Evolutionary conservation across 331 rosid genomes (phyloP).

Genomic region (Acacia concinna): DNA sequence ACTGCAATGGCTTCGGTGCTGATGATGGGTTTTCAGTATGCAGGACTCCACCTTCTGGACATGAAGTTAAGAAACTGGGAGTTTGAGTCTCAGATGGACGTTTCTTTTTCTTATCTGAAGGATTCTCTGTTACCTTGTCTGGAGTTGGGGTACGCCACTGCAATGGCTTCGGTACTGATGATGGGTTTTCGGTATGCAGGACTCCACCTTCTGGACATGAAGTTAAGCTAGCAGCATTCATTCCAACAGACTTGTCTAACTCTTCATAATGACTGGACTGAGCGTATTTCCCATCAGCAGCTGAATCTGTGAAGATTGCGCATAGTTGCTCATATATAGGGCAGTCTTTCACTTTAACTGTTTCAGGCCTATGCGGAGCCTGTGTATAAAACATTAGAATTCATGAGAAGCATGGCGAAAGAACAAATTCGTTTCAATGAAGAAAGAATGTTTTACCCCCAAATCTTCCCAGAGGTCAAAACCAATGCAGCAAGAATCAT

Average conservation of each 20-base stretch:
- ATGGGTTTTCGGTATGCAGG: slow-evolving; percentile 41
- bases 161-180: slow-evolving; percentile 38
- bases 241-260: slow-evolving; percentile 52
- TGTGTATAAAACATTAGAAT: slow-evolving; percentile 32
- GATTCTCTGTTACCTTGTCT: slow-evolving; percentile 47
- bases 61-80: slow-evolving; percentile 43
- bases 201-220: slow-evolving; percentile 48
- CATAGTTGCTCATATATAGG: slow-evolving; percentile 85
- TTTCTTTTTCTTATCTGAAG: slow-evolving; percentile 59
- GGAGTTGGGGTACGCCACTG: slow-evolving; percentile 37
- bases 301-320: slow-evolving; percentile 70
- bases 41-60: slow-evolving; percentile 46
- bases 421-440: slow-evolving; percentile 4
- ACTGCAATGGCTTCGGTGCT: slow-evolving; percentile 38
- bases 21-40: slow-evolving; percentile 41
- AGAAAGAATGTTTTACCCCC: slow-evolving; percentile 49
- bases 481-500: slow-evolving; percentile 69
- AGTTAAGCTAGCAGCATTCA: slow-evolving; percentile 36
- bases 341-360: slow-evolving; percentile 63
- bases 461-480: slow-evolving; percentile 75
- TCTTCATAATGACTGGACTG: slow-evolving; percentile 84
- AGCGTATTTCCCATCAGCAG: slow-evolving; percentile 76
- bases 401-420: slow-evolving; percentile 17
- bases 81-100: slow-evolving; percentile 50
- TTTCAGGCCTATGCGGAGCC: slow-evolving; percentile 66